These are phyloP conservation scores for Rhizophagus prolifer DNA, from an alignment of 192 early-diverging fungal genomes.

Conservation along the genomic window DNA sequence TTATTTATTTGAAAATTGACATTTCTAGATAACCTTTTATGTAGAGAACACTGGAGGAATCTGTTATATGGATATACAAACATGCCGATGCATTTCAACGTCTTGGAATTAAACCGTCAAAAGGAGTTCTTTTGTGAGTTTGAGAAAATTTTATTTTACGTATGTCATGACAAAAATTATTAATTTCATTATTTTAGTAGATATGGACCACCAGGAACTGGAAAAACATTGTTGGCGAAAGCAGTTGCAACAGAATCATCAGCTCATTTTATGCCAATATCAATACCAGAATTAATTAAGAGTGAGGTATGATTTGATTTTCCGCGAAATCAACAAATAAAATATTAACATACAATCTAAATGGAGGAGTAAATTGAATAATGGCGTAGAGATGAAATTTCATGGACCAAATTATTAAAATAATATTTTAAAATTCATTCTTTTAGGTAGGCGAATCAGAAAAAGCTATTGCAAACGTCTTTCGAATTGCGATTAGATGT, in stretches of 20 bases:
- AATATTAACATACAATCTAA: too few relatives aligned
- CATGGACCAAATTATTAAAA: too few relatives aligned
- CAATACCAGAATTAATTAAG: conserved; percentile 81
- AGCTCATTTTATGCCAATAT: conserved; percentile 78
- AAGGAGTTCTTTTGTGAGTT: conserved; percentile 78
- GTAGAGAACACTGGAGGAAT: conserved; percentile 67
- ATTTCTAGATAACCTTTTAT: not conserved
- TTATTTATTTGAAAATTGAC: not conserved
- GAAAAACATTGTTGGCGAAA: conserved; percentile 88
- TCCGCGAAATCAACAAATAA: not conserved
- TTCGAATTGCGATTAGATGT: conserved; percentile 65
- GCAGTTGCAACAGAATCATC: conserved; percentile 79
- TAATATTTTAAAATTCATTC: not conserved
- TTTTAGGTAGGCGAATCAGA: conserved; percentile 86
- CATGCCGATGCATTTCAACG: conserved; percentile 60
- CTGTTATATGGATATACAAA: conserved; percentile 76
- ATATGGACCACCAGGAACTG: conserved; percentile 87
- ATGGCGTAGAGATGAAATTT: too few relatives aligned
- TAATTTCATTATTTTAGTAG: conserved; percentile 24
- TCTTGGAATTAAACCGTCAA: conserved; percentile 72
- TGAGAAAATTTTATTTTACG: not conserved
- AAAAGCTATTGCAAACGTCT: conserved; percentile 79
- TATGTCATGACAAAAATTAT: not conserved
- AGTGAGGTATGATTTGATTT: conserved; percentile 57
- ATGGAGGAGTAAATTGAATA: not conserved